Percentiles rank a stretch among this genome's conserved stretches.
Evolutionary conservation across 1,284 basidiomycete genomes (phyloP).

Genomic region (Rhodotorula sp.): DNA sequence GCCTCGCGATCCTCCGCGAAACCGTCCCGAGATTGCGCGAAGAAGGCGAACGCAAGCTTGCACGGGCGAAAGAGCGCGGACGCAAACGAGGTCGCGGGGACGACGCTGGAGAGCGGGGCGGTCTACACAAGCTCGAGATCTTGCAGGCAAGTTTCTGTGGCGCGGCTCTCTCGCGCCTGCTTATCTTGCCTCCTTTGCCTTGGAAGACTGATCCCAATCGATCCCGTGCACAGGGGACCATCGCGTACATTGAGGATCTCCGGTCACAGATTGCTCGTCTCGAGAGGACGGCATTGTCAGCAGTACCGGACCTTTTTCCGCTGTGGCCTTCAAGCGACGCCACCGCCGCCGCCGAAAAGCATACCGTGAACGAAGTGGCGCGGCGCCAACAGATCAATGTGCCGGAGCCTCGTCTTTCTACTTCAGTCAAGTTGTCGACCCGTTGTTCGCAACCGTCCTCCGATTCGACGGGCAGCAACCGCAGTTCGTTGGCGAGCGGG

Average conservation of each 20-base stretch:
- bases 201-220: no score
- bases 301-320: not conserved
- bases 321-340: not conserved
- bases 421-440: no score
- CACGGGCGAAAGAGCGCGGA: constrained; percentile 49
- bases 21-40: constrained; percentile 58
- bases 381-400: no score
- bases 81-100: constrained; percentile 44
- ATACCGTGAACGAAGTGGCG: no score
- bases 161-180: no score
- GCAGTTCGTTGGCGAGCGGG: not conserved
- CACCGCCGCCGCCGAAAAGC: not conserved
- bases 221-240: constrained; percentile 26
- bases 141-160: constrained; percentile 53
- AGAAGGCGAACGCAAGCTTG: constrained; percentile 39
- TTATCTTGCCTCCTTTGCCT: not conserved
- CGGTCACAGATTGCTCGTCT: constrained; percentile 8
- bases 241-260: constrained; percentile 33
- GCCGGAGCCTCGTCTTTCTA: no score
- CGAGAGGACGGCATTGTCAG: not conserved
- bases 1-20: constrained; percentile 63
- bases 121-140: constrained; percentile 73
- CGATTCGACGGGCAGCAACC: not conserved
- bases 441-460: no score
- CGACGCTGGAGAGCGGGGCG: constrained; percentile 57